A percentile compares a stretch with the other conserved stretches of the same genome.
phyloP scores from a whole-genome alignment of 2,329 filamentous ascomycete species.

The Stachybotrys chlorohalonatus region DNA sequence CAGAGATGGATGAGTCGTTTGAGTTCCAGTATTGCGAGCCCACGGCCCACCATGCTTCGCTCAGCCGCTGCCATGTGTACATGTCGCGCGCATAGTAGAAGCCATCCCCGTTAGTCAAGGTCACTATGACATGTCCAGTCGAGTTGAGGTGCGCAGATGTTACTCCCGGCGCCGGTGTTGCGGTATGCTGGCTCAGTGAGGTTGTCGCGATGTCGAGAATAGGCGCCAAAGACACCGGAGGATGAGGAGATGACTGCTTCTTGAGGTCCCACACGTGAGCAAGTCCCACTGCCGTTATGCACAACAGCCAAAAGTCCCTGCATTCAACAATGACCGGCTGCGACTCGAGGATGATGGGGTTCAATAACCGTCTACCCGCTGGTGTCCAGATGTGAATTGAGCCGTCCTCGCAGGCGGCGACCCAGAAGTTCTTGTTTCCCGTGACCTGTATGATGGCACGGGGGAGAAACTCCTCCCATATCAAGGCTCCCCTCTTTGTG shows the following conservation, averaged over 20 bases:
- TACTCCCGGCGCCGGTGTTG: slow-evolving; percentile 72
- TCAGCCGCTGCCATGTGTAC: slow-evolving; percentile 91
- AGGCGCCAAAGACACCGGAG: slow-evolving; percentile 80
- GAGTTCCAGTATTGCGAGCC: slow-evolving; percentile 99
- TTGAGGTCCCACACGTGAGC: slow-evolving; percentile 92
- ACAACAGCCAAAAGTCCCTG: slow-evolving; percentile 80
- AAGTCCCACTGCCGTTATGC: slow-evolving; percentile 79
- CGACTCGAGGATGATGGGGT: slow-evolving; percentile 77
- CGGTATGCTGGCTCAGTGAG: slow-evolving; percentile 63
- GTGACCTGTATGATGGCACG: slow-evolving; percentile 81
- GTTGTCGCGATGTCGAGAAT: slow-evolving; percentile 80
- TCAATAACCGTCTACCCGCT: slow-evolving; percentile 76
- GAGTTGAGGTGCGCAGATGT: slow-evolving; percentile 90
- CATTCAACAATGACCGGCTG: slow-evolving; percentile 93
- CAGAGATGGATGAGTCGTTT: slow-evolving; percentile 79
- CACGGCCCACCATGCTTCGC: slow-evolving; percentile 96
- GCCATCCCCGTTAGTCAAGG: slow-evolving; percentile 87
- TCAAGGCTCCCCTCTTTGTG: slow-evolving; percentile 65
- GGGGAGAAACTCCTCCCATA: slow-evolving; percentile 94
- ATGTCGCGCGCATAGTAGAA: slow-evolving; percentile 81
- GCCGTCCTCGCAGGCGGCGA: slow-evolving; percentile 87
- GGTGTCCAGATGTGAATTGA: slow-evolving; percentile 87
- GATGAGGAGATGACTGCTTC: slow-evolving; percentile 74
- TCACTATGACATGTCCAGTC: slow-evolving; percentile 77
- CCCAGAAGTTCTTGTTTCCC: slow-evolving; percentile 86